Conservation (phyloP, 1,284 basidiomycete species). For the Heterobasidion irregulare region DNA sequence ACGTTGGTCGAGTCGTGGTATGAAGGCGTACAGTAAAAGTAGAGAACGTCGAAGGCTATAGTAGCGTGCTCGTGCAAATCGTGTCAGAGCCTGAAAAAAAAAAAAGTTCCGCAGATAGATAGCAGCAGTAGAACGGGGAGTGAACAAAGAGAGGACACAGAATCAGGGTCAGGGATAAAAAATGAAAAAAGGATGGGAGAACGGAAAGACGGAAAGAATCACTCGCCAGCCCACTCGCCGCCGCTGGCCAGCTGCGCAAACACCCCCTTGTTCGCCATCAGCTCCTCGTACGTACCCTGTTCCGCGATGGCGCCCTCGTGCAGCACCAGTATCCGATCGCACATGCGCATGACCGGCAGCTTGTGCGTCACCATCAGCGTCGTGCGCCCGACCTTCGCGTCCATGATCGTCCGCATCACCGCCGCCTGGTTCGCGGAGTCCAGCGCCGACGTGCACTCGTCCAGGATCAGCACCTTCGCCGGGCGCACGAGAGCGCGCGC, state of each 20-base stretch:
- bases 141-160: neutral
- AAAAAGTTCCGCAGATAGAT: neutral
- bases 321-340: slow-evolving; percentile 84
- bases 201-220: neutral
- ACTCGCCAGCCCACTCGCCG: slow-evolving; percentile 63
- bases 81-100: neutral
- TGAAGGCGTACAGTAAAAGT: neutral
- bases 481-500: slow-evolving; percentile 78
- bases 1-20: neutral
- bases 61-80: neutral
- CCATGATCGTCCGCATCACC: slow-evolving; percentile 71
- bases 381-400: slow-evolving; percentile 62
- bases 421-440: slow-evolving; percentile 77
- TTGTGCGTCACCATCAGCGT: slow-evolving; percentile 95
- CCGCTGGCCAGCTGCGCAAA: slow-evolving; percentile 81
- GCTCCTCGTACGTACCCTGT: slow-evolving; percentile 68
- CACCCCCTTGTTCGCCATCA: slow-evolving; percentile 61
- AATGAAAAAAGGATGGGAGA: neutral
- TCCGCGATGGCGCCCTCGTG: slow-evolving; percentile 74
- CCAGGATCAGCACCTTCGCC: slow-evolving; percentile 76
- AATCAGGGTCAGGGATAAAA: neutral
- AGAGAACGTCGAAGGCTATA: slow-evolving; percentile 8
- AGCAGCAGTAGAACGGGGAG: neutral
- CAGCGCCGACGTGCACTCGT: slow-evolving; percentile 91
- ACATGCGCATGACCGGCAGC: slow-evolving; percentile 83